Base-by-base conservation (phyloP, 1,284 basidiomycete species). In the Ceratobasidium theobromae region DNA sequence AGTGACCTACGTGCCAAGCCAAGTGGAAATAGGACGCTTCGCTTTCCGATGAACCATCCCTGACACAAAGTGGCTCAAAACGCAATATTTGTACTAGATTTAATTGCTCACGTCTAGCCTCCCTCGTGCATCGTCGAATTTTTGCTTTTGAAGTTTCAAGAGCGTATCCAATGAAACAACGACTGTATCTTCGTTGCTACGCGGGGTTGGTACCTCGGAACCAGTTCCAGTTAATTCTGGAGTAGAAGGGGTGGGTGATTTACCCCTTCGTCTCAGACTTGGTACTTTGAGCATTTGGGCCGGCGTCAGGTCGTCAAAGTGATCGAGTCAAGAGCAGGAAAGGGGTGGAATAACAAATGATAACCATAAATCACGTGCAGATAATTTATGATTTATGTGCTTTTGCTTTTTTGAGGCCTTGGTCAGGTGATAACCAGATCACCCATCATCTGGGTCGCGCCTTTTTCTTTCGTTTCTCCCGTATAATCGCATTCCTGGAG, bases 21-120 rank as follows among this genome's bases (percentile, higher is more conserved):
- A 6, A 70, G 43, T 1, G 68, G 65, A 52, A 70, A 70, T 11
- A 69, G 33, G n/a, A 69, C 48, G 25, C 67, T 55, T 48, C 68
- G 55, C 23, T 40, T 51, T 14, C 58, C 67, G 43, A 69, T 55
- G 35, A 69, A 46, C 48, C 48, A 64, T 43, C 53, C 60, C 60
- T 64, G 32, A 23, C 43, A 21, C n/a, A 23, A 11, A 11, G 30
- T 9, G 33, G 23, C 14, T 32, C 5, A 43, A 9, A 14, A 33
- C 6, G 12, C 14, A n/a, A 25, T 23, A 40, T 2, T n/a, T 1
- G 28, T 27, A 18, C 33, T 12, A 4, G 8, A 2, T 21, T 2
- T 4, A 9, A 5, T 1, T 16, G 18, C 60, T 64, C 14, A 53
- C 60, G 23, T 64, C 60, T 18, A 64, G 35, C 27, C 27, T 53